Base-by-base conservation (phyloP, 139 green algal genomes). In the Chlamydomonas sp. region DNA sequence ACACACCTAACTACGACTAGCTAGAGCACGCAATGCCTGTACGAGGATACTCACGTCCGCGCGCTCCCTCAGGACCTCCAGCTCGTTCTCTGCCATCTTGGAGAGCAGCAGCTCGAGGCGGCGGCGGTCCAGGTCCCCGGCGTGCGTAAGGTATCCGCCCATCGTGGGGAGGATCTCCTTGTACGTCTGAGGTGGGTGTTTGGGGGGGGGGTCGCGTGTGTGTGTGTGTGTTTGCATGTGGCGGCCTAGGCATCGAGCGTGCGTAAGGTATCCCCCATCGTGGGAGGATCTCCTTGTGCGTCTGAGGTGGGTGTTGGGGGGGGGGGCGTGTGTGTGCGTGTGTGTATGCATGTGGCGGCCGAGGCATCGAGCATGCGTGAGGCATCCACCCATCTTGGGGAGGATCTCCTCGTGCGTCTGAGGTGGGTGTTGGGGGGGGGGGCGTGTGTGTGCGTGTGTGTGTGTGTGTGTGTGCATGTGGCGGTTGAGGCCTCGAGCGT, bases 231-330 rank as follows among this genome's bases (percentile, higher is more conserved):
- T n/a, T n/a, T n/a, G n/a, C n/a, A n/a, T n/a, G n/a, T n/a, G n/a
- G n/a, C n/a, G n/a, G n/a, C n/a, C n/a, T n/a, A n/a, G n/a, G n/a
- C n/a, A n/a, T n/a, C n/a, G n/a, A n/a, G n/a, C n/a, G n/a, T n/a
- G n/a, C 1, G 88, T 94, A 2, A 98, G 79, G 84, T 97, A 97
- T 3, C 90, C 90, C 88, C 89, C 74, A 94, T 69, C 22, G n/a
- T 59, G 88, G 89, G 65, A 96, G 85, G 66, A 94, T 66, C 69
- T 83, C 66, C 76, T 92, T 94, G 85, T 97, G 97, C 57, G 88
- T 83, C n/a, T 79, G 66, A 69, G 97, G 94, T 35, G 96, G 82
- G 63, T 79, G 83, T n/a, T n/a, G n/a, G n/a, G n/a, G n/a, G n/a
- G n/a, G n/a, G n/a, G n/a, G n/a, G n/a, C n/a, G n/a, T n/a, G n/a